Evolutionary conservation across 805 yeast genomes (phyloP), one percentile per base, ranked within the genome.

Genomic region (Lipomyces oligophaga): DNA sequence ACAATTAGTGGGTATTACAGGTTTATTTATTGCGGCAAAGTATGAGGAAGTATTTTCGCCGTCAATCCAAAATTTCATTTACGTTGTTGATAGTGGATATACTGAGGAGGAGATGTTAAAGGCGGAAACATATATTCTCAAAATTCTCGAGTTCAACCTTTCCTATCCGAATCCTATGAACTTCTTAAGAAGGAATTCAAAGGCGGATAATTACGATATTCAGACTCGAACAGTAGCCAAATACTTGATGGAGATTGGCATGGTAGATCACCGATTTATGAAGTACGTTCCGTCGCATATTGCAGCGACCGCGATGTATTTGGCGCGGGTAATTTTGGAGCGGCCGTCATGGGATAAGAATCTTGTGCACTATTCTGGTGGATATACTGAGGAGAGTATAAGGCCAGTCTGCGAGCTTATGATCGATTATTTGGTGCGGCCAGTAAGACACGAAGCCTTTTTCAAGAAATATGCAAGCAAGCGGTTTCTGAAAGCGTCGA

Each of bases 111-210:
- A 90, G 58, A 77, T 90, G 40, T 70, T 87, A 49, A 79, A 80
- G 58, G 97, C 97, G 2, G 98, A 90, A 68, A 75, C 87, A 59
- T 88, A 81, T 63, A 86, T 93, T 88, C 83, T 90, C 60, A 89
- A 85, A 61, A 83, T 87, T 35, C 76, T 90, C 54, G 88, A 87
- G 55, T 90, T 88, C 67, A 95, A 90, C 65, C 79, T 90, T 78
- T 96, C 96, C 19, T 90, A 89, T 86, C 97, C 97, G 2, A 97
- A 97, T 16, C 98, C 98, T 47, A 87, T 90, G 96, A 85, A 95
- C 34, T 90, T 89, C 61, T 72, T 90, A 55, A 78, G 97, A 65
- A 80, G 97, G 59, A 85, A 89, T 4, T 84, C 95, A 48, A 90
- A 90, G 69, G 97, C 97, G 8, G 98, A 90, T 67, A 93, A 87